phyloP scores from a whole-genome alignment of 148 eudicot species.

The Rhododendron molle region DNA sequence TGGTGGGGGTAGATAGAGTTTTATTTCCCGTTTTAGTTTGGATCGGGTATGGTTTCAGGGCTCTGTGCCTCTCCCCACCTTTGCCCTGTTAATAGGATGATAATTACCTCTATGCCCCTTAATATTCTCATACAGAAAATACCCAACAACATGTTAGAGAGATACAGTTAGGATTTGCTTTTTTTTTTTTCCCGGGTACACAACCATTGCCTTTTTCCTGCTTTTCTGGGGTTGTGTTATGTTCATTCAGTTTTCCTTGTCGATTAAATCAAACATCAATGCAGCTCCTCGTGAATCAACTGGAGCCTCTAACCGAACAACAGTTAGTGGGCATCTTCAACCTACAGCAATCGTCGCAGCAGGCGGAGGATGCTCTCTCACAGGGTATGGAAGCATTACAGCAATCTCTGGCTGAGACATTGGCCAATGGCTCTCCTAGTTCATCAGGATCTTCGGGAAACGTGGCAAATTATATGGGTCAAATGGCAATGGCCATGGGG shows the following conservation, averaged over 20 bases:
- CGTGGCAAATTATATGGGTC: slow-evolving; percentile 97
- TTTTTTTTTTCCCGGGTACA: background rate
- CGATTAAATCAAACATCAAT: background rate
- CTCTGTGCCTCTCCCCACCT: background rate
- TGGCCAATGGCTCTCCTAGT: slow-evolving; percentile 61
- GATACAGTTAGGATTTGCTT: background rate
- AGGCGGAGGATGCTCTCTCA: slow-evolving; percentile 95
- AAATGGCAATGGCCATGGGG: slow-evolving; percentile 99
- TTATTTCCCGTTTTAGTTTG: too few relatives aligned
- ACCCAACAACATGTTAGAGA: background rate
- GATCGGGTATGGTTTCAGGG: background rate
- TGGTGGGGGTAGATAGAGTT: background rate
- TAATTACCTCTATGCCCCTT: background rate
- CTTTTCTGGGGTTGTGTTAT: background rate
- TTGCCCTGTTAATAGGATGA: background rate
- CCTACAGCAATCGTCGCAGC: slow-evolving; percentile 85
- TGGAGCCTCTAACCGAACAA: slow-evolving; percentile 95
- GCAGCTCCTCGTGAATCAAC: slow-evolving; percentile 80
- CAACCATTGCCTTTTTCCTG: background rate
- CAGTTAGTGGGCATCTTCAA: slow-evolving; percentile 63
- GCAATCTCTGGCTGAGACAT: slow-evolving; percentile 81
- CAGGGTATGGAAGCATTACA: slow-evolving; percentile 98
- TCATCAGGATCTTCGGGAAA: slow-evolving; percentile 73
- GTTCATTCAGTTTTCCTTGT: background rate
- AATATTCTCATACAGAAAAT: background rate